Percentiles rank a stretch among this genome's conserved stretches.
These are phyloP conservation scores for Erigeron canadensis DNA, from an alignment of 129 eudicot species.

Conservation along the genomic window DNA sequence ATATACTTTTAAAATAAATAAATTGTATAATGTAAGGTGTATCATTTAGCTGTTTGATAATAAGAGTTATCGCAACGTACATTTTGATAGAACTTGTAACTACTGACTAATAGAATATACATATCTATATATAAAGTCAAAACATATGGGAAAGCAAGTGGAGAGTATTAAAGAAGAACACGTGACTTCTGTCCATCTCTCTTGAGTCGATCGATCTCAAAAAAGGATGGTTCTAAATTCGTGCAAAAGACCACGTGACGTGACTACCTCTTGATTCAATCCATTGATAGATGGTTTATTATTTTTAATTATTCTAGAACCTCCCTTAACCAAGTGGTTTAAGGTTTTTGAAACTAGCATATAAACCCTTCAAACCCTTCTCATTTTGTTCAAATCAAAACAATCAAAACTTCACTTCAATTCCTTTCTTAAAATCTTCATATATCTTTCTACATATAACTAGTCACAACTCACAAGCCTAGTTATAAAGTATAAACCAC, in stretches of 20 bases:
- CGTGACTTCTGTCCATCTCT: constrained; percentile 19
- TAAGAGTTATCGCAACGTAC: not conserved
- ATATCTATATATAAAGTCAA: constrained; percentile 25
- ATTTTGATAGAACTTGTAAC: no score
- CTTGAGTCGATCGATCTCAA: constrained; percentile 36
- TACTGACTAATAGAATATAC: not conserved
- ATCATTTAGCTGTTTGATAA: no score
- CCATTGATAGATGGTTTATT: not conserved
- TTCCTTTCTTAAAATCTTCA: not conserved
- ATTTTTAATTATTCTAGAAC: constrained; percentile 17
- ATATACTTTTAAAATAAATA: no score
- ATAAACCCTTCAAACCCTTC: constrained; percentile 24
- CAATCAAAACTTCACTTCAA: no score
- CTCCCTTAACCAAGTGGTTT: constrained; percentile 5
- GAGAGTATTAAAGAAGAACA: constrained; percentile 34
- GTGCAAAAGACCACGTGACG: constrained; percentile 18
- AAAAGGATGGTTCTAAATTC: constrained; percentile 5
- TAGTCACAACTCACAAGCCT: constrained; percentile 12
- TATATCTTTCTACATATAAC: constrained; percentile 9
- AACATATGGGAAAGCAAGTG: constrained; percentile 5
- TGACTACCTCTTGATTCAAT: constrained; percentile 26
- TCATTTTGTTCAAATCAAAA: not conserved
- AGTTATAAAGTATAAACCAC: not conserved
- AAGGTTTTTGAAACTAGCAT: constrained; percentile 21
- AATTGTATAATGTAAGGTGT: no score